Evolutionary conservation across 768 basidiomycete genomes (phyloP), one percentile per base, ranked within the genome.

Genomic region (Cystofilobasidium ferigula): DNA sequence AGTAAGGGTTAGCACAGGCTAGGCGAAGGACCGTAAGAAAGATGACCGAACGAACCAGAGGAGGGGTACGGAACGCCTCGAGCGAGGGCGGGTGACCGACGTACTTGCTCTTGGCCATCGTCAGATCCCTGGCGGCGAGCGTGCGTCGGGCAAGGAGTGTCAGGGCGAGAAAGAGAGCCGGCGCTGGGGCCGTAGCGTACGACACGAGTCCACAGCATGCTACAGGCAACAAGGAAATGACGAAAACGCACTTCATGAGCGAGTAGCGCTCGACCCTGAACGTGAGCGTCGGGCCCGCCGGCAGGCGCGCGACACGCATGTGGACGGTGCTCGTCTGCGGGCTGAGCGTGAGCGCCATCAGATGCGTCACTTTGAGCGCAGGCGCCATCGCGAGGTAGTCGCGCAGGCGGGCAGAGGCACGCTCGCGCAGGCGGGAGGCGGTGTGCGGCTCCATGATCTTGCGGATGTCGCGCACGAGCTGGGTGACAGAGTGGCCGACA

Each of bases 401-500:
- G 78, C 91, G 59, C 18, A 77, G 61, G 54, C 76, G 56, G 18
- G 94, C 66, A 32, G 86, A 80, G 65, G 83, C 83, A 26, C 93
- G 82, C 82, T 99, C 95, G 78, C 79, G 85, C n/a, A 99, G 81
- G 58, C 95, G 82, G 69, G 85, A 86, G 24, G 94, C 95, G 18
- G 95, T 99, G 73, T 97, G 90, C 67, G 95, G 95, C 75, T 99
- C 95, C 89, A 99, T 89, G 68, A 95, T 89, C 76, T 89, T 88
- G 72, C 95, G 81, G 73, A 95, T 79, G 78, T 99, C 94, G 63
- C 88, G 83, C 24, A 97, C 93, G 42, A 99, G 86, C 73, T 92
- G 89, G 6, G 85, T 78, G 63, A 97, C 79, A 10, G 89, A 90
- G 57, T 82, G 80, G 24, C 95, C 94, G 35, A 98, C 92, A 64